These are phyloP conservation scores for Elongisporangium prolatum DNA, from an alignment of 352 stramenopile species.

Conservation along the genomic window DNA sequence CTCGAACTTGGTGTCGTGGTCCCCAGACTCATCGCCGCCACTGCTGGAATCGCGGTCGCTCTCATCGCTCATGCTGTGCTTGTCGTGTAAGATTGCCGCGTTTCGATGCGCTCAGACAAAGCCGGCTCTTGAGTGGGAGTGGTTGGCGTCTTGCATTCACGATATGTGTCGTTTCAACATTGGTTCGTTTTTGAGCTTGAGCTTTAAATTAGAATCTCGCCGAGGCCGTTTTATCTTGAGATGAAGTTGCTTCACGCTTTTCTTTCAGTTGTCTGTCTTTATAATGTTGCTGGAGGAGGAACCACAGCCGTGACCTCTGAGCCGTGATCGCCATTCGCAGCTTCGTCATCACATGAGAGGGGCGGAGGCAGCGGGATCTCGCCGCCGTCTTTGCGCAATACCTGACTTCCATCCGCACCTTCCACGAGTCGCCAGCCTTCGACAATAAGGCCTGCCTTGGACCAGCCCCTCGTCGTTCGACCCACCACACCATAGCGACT, in stretches of 20 bases:
- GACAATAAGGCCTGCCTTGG: conserved; percentile 32
- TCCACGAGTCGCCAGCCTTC: conserved; percentile 34
- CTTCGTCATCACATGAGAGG: not conserved
- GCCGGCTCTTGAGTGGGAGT: not conserved
- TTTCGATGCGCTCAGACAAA: not conserved
- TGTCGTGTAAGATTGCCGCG: not conserved
- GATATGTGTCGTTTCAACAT: not conserved
- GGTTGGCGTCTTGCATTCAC: not conserved
- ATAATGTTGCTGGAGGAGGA: not conserved
- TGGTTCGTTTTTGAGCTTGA: not conserved
- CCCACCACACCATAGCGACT: conserved; percentile 42
- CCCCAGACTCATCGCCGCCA: conserved; percentile 14
- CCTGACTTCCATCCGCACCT: conserved; percentile 19
- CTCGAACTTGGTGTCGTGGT: conserved; percentile 27
- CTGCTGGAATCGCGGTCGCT: conserved; percentile 3
- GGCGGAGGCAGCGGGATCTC: conserved; percentile 38
- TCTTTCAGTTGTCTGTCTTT: not conserved
- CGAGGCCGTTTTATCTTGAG: not conserved
- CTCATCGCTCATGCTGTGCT: conserved; percentile 43
- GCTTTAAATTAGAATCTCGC: not conserved
- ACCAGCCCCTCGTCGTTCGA: conserved; percentile 35
- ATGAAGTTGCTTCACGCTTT: not conserved
- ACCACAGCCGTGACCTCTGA: not conserved
- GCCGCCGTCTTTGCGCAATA: conserved; percentile 38
- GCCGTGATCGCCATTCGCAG: not conserved